Conservation (phyloP, 2,329 filamentous ascomycete species). For the Arthrobotrys sphaeroides region DNA sequence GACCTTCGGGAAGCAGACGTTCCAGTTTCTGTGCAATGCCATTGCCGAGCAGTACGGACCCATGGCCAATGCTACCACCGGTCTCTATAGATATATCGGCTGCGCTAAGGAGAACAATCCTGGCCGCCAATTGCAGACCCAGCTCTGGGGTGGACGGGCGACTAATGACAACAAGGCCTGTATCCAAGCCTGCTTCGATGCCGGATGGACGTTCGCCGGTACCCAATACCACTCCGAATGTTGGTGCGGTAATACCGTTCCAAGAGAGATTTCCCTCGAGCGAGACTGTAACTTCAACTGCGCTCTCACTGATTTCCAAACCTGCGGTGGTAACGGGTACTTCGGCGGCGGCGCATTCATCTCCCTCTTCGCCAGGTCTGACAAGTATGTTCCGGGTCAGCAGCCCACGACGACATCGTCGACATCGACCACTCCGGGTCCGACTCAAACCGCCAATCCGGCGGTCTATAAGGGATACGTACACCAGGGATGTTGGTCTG, state of each 20-base stretch:
- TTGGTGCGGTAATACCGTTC: constrained; percentile 67
- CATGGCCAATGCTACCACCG: constrained; percentile 59
- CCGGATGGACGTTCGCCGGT: constrained; percentile 63
- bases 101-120: constrained; percentile 70
- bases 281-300: constrained; percentile 58
- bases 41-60: constrained; percentile 67
- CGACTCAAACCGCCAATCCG: constrained; percentile 15
- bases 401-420: constrained; percentile 46
- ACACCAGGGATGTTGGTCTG: constrained; percentile 25
- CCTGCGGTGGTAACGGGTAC: constrained; percentile 67
- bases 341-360: constrained; percentile 62
- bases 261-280: constrained; percentile 61
- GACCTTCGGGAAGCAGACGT: constrained; percentile 65
- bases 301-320: constrained; percentile 44
- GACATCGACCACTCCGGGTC: constrained; percentile 1
- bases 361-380: constrained; percentile 64
- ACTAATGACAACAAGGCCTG: constrained; percentile 64
- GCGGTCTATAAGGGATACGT: constrained; percentile 33
- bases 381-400: constrained; percentile 57
- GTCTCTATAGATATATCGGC: constrained; percentile 67
- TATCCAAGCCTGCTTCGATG: constrained; percentile 62
- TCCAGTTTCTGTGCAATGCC: constrained; percentile 67
- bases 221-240: constrained; percentile 64
- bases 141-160: constrained; percentile 62
- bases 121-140: constrained; percentile 64